Evolutionary conservation across 495 filamentous ascomycete genomes (phyloP).

Genomic region (Penicillium goetzii): DNA sequence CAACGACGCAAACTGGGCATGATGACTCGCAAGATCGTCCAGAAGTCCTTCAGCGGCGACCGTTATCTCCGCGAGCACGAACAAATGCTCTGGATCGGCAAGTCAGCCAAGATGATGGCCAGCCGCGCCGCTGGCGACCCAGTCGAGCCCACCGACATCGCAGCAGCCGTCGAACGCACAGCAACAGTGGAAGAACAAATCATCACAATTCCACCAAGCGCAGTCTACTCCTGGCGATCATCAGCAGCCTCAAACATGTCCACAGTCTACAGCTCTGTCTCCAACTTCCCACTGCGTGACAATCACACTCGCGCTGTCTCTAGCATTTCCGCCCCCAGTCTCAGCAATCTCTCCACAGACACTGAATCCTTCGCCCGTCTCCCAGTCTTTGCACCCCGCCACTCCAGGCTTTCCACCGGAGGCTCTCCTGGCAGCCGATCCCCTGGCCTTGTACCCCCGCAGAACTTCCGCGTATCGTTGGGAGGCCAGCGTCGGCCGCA

Average conservation of each 20-base stretch:
- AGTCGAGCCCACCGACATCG: slow-evolving; percentile 35
- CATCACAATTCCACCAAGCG: slow-evolving; percentile 45
- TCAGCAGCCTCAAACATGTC: slow-evolving; percentile 44
- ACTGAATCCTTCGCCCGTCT: slow-evolving; percentile 39
- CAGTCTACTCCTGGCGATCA: slow-evolving; percentile 46
- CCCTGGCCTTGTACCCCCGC: slow-evolving; percentile 19
- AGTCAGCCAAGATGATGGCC: slow-evolving; percentile 48
- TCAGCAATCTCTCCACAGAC: slow-evolving; percentile 42
- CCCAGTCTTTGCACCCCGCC: slow-evolving; percentile 45
- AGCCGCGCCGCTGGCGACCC: slow-evolving; percentile 32
- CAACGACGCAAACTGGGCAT: slow-evolving; percentile 63
- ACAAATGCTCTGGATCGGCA: slow-evolving; percentile 70
- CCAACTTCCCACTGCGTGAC: slow-evolving; percentile 32
- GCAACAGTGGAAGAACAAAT: slow-evolving; percentile 43
- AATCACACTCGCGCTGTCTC: slow-evolving; percentile 30
- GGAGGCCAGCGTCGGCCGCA: slow-evolving; percentile 27
- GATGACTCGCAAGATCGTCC: slow-evolving; percentile 62
- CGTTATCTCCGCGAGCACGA: slow-evolving; percentile 70
- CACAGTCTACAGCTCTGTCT: slow-evolving; percentile 37
- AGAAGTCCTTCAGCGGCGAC: slow-evolving; percentile 63
- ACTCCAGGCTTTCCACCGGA: slow-evolving; percentile 24
- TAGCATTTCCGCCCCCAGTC: slow-evolving; percentile 35
- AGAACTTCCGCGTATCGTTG: slow-evolving; percentile 16
- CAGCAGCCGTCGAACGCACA: slow-evolving; percentile 35
- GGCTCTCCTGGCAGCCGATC: slow-evolving; percentile 23